Evolutionary conservation across 164 flowering plant species (phyloP).

Genomic region (Magnolia kwangsiensis): DNA sequence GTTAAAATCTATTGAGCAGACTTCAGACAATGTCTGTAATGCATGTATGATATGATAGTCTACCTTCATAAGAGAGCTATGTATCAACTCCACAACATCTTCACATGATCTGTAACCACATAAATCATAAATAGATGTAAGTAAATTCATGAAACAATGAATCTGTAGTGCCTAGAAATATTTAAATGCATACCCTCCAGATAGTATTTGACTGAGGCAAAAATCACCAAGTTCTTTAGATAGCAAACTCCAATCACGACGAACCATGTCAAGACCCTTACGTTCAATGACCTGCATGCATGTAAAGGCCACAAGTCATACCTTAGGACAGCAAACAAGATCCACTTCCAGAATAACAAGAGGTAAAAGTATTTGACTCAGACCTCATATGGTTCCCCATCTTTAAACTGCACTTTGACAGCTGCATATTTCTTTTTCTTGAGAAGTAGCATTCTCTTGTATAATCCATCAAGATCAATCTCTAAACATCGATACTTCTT

Average conservation of each 20-base stretch:
- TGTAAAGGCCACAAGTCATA: slow-evolving; percentile 7
- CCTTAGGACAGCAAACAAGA: not conserved
- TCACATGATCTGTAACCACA: slow-evolving; percentile 76
- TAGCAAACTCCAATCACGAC: slow-evolving; percentile 96
- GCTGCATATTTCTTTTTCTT: slow-evolving; percentile 99
- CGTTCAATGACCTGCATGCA: slow-evolving; percentile 73
- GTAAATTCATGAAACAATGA: not conserved
- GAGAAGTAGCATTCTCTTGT: slow-evolving; percentile 96
- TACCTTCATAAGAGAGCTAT: slow-evolving; percentile 82
- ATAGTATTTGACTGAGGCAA: slow-evolving; percentile 82
- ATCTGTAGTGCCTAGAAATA: not conserved
- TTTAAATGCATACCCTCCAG: slow-evolving; percentile 66
- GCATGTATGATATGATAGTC: not conserved
- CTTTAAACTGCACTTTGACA: slow-evolving; percentile 77
- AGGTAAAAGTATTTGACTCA: not conserved
- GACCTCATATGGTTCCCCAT: slow-evolving; percentile 79
- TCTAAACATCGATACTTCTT: slow-evolving; percentile 84
- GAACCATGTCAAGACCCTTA: slow-evolving; percentile 99
- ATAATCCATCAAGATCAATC: slow-evolving; percentile 96
- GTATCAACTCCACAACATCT: slow-evolving; percentile 92
- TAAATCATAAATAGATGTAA: not conserved
- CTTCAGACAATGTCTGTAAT: not conserved
- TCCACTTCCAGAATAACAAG: slow-evolving; percentile 5
- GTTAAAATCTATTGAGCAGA: not conserved
- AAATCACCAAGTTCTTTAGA: slow-evolving; percentile 93